Evolutionary conservation across 1,284 basidiomycete species (phyloP), one percentile per base, ranked within the genome.

Genomic region (Pyrrhoderma lamaoense): DNA sequence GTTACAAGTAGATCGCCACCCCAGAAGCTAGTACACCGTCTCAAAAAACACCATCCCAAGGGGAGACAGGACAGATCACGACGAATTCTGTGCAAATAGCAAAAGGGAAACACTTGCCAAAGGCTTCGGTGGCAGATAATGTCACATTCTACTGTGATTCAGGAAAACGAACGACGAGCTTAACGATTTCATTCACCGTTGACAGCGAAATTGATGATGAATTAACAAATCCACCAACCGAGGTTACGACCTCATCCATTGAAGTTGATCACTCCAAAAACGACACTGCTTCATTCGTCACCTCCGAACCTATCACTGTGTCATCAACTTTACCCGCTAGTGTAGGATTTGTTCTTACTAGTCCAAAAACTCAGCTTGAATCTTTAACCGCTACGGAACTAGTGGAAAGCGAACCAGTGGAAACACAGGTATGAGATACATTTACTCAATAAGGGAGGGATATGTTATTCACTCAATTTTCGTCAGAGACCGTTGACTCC

Each of bases 91-190:
- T 61, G 14, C 56, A 65, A 25, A 23, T 56, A 53, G 19, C 47
- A 55, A 31, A 42, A 55, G 7, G 52, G 7, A 70, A 74, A 58
- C 60, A 70, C 21, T 72, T 75, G 53, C 74, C 75, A 9, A 84
- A 78, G 61, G 76, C 80, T 71, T 80, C 83, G 44, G 73, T 67
- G 49, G 84, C 82, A n/a, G 77, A 79, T 40, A 75, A 75, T 48
- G 80, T 89, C 50, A 83, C 80, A 22, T 87, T 86, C 65, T 82
- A 82, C 63, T 80, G 80, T 42, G 75, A 79, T 59, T 76, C 75
- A 3, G 70, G 71, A 27, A 69, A 76, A 38, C 74, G 78, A 52
- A 61, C 65, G 18, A 69, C 72, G 37, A 68, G 38, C 14, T 22
- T 18, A 14, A 14, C 38, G 5, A 80, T 84, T 52, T 79, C 76